Conservation (phyloP, 345 rosid genomes). For the Populus alba region DNA sequence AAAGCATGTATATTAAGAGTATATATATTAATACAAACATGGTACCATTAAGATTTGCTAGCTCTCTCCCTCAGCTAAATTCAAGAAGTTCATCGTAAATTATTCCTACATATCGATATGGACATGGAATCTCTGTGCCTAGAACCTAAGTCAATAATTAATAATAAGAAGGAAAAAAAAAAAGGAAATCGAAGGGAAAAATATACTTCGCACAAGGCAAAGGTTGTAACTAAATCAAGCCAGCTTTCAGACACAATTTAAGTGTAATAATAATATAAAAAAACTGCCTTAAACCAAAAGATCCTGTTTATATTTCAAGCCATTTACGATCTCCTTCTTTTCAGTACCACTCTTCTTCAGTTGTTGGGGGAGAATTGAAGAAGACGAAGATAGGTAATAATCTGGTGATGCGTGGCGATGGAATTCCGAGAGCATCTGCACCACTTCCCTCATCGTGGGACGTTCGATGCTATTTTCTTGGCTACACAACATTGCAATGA, state of each 20-base stretch:
- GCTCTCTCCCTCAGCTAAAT: conserved; percentile 3
- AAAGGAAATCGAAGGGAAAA: background rate
- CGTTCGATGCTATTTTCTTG: conserved; percentile 91
- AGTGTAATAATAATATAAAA: background rate
- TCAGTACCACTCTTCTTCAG: conserved; percentile 19
- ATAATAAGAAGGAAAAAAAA: background rate
- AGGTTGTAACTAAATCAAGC: conserved; percentile 21
- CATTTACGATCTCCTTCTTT: conserved; percentile 9
- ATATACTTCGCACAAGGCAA: conserved; percentile 23
- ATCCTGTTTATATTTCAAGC: conserved; percentile 23
- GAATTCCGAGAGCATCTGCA: conserved; percentile 68
- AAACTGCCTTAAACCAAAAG: background rate
- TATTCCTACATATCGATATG: conserved; percentile 24
- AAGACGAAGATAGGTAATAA: conserved; percentile 1
- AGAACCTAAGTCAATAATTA: conserved; percentile 3
- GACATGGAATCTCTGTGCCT: conserved; percentile 12
- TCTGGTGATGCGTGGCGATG: background rate
- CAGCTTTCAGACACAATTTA: conserved; percentile 6
- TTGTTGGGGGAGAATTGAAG: conserved; percentile 3
- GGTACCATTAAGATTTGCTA: conserved; percentile 15
- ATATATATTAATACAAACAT: conserved; percentile 7
- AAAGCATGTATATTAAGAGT: conserved; percentile 10
- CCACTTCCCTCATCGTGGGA: conserved; percentile 92
- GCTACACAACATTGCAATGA: conserved; percentile 78
- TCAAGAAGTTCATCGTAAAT: conserved; percentile 22